Evolutionary conservation across 1,284 basidiomycete genomes (phyloP), one percentile per base, ranked within the genome.

Genomic region (Naganishia sp.): DNA sequence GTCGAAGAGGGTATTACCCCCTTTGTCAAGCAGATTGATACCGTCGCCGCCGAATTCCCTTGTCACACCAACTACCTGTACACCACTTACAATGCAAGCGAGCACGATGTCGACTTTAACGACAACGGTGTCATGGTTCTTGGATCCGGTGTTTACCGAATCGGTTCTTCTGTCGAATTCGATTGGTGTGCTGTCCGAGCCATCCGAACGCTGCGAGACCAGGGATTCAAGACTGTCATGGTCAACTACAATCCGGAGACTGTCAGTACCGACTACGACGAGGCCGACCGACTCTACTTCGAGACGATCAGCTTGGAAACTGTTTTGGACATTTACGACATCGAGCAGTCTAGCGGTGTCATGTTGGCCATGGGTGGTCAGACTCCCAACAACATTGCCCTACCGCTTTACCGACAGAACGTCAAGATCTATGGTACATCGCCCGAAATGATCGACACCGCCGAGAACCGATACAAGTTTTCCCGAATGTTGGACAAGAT

Each of bases 211-310:
- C 84, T 99, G 49, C 91, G 95, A 67, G 90, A 95, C 52, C 88
- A 90, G 75, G 94, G 94, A n/a, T 83, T 92, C 70, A 93, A 92
- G 75, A 98, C 96, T 9, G 87, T 98, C 81, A 99, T 98, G 96
- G 90, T 99, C 82, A 99, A 98, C 83, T 98, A 98, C 82, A 98
- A 98, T 80, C 95, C 95, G 28, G 96, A 99, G 83, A 99, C 95
- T 0, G 95, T 99, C 77, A 94, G 91, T 75, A 98, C 96, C 54
- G 96, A 99, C 80, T 99, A 97, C 80, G 95, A 99, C 81, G 96
- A 99, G 78, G 95, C 95, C 33, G 95, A 99, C 79, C 87, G 93
- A 49, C 85, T 99, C 52, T 99, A 99, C 84, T 99, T 99, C 79
- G 95, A 99, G 82, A 97, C 96, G 80, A 98, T 99, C 83, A 90